Base-by-base conservation (phyloP, 139 green algal genomes). In the Haematococcus sp. region DNA sequence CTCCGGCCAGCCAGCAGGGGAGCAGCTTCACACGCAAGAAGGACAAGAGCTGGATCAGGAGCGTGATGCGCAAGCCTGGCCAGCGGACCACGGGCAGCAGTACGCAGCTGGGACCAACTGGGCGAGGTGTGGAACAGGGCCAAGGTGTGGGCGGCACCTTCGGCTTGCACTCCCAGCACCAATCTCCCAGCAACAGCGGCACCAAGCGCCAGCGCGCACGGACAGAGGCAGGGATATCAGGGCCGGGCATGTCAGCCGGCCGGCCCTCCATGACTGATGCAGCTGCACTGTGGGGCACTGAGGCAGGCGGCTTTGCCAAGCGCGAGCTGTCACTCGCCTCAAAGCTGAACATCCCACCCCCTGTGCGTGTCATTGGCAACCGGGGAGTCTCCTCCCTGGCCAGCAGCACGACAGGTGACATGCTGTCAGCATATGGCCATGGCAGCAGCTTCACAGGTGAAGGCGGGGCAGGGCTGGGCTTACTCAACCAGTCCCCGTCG, bases 261-360 rank as follows among this genome's bases (percentile, higher is more conserved):
- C 31, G 51, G 52, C 27, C 5, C n/a, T 30, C 31, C 25, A 17
- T n/a, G 16, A 52, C 31, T 17, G 28, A 63, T 28, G 46, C 25
- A 4, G 46, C 44, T 20, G 20, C 58, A 3, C 54, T 79, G 51
- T 79, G 73, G 73, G 73, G 73, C 4, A 20, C 19, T 1, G 75
- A 71, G 0, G 56, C 44, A 40, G 76, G 56, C n/a, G 72, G 72
- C 43, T 35, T 78, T 23, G 61, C 74, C 2, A 59, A 65, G 35
- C 66, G 80, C 0, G 70, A 86, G 75, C 63, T 82, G 67, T 78
- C 67, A 2, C 44, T 86, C 1, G 68, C 71, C 0, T 71, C 75
- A 13, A 77, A 80, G 60, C 71, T 86, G 30, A 77, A 80, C 71
- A 63, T 86, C 16, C 80, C 80, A 31, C 80, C 80, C 32, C 76